Evolutionary conservation across 2,329 filamentous ascomycete genomes (phyloP).

Genomic region (Podosphaera xanthii): DNA sequence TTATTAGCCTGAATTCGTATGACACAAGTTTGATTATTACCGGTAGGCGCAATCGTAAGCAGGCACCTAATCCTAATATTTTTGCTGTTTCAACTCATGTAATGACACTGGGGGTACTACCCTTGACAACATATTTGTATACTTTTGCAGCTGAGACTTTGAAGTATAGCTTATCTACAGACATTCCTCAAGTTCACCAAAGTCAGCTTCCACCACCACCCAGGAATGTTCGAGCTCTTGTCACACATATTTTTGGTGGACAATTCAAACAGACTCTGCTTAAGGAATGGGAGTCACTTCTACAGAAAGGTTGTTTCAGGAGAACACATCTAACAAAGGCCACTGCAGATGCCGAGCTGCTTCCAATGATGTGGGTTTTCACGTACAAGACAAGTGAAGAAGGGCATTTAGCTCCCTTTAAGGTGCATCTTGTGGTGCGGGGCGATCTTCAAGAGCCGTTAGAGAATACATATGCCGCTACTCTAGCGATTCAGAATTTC

Average conservation of each 20-base stretch:
- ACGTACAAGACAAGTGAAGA: not conserved
- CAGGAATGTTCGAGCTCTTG: not conserved
- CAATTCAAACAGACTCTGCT: not conserved
- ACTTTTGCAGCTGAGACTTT: no score
- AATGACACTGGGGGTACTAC: not conserved
- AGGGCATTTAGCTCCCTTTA: not conserved
- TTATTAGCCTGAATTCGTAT: no score
- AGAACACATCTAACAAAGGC: not conserved
- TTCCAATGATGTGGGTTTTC: not conserved
- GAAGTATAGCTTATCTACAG: no score
- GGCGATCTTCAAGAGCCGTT: no score
- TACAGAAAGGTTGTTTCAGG: not conserved
- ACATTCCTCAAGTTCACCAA: no score
- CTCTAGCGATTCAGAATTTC: no score
- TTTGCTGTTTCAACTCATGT: not conserved
- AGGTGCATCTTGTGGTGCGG: not conserved
- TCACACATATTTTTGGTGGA: not conserved
- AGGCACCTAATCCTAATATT: not conserved
- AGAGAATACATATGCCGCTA: no score
- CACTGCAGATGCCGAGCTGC: not conserved
- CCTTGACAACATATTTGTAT: no score
- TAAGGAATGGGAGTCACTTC: not conserved
- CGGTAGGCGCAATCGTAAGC: not conserved
- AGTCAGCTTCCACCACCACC: no score
- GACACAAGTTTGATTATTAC: no score